phyloP scores from a whole-genome alignment of 2,329 filamentous ascomycete genomes.

The Trichoderma harzianum region DNA sequence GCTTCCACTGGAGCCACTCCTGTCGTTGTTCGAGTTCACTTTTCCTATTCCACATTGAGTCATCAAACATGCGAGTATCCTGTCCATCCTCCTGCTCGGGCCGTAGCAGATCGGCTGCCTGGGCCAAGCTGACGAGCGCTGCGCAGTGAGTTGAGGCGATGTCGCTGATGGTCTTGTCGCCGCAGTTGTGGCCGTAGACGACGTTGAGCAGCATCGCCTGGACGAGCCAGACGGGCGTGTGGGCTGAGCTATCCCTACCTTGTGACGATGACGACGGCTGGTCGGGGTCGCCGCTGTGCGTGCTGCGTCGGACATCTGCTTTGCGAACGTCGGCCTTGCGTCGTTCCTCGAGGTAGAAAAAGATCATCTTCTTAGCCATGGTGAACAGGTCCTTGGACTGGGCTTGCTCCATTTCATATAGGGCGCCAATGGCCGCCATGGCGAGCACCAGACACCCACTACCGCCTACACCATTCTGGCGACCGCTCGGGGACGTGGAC shows the following conservation, averaged over 20 bases:
- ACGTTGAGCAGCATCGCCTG: slow-evolving; percentile 97
- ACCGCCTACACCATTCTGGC: slow-evolving; percentile 64
- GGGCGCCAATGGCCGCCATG: slow-evolving; percentile 74
- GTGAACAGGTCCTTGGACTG: slow-evolving; percentile 85
- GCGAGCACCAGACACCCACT: slow-evolving; percentile 81
- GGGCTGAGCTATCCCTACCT: slow-evolving; percentile 57
- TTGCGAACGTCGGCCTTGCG: slow-evolving; percentile 77
- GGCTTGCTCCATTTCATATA: slow-evolving; percentile 81
- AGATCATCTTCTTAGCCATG: slow-evolving; percentile 92
- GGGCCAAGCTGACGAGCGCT: slow-evolving; percentile 83
- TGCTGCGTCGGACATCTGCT: slow-evolving; percentile 55
- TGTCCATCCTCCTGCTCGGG: slow-evolving; percentile 38
- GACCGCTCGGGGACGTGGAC: slow-evolving; percentile 62
- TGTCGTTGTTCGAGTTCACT: slow-evolving; percentile 50
- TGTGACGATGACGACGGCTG: slow-evolving; percentile 29
- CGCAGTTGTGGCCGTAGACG: slow-evolving; percentile 91
- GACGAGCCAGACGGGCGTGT: slow-evolving; percentile 89
- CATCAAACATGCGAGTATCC: slow-evolving; percentile 58
- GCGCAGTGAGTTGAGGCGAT: slow-evolving; percentile 91
- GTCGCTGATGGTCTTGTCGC: slow-evolving; percentile 84
- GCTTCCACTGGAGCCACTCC: slow-evolving; percentile 83
- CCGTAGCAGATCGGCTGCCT: slow-evolving; percentile 71
- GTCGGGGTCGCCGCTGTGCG: slow-evolving; percentile 35
- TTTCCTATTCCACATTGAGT: slow-evolving; percentile 45
- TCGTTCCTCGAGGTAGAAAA: slow-evolving; percentile 86